Evolutionary conservation across 805 yeast species (phyloP).

Genomic region (Saccharomycopsis javanensis): DNA sequence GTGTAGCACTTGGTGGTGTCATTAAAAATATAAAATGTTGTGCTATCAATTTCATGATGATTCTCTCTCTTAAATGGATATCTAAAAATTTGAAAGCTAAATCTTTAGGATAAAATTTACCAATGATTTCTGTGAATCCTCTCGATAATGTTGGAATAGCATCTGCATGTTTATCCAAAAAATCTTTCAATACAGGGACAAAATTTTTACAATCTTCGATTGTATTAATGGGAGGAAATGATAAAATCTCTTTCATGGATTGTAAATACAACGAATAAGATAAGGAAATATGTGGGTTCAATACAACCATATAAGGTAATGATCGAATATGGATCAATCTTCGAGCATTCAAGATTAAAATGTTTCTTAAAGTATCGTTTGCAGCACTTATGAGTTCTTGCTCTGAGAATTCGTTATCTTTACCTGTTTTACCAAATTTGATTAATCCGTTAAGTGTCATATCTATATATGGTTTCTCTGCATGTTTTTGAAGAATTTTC

Average conservation of each 20-base stretch:
- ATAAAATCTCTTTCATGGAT: constrained; percentile 47
- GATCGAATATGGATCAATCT: constrained; percentile 60
- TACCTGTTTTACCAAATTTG: constrained; percentile 30
- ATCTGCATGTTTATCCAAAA: constrained; percentile 72
- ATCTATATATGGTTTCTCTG: constrained; percentile 42
- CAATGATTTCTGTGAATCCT: constrained; percentile 65
- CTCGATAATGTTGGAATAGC: constrained; percentile 72
- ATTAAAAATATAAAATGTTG: constrained; percentile 74
- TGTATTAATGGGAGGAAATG: constrained; percentile 35
- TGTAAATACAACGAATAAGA: constrained; percentile 65
- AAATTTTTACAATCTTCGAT: constrained; percentile 46
- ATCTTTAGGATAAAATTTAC: constrained; percentile 34
- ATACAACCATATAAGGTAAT: constrained; percentile 73
- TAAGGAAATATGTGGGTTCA: constrained; percentile 79
- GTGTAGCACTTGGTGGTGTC: constrained; percentile 34
- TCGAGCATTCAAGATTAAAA: constrained; percentile 57
- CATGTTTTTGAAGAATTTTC: constrained; percentile 46
- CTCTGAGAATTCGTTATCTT: constrained; percentile 24
- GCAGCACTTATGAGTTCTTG: constrained; percentile 32
- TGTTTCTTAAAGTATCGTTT: constrained; percentile 44
- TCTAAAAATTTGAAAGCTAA: constrained; percentile 58
- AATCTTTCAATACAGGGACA: constrained; percentile 41
- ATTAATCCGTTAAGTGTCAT: constrained; percentile 44
- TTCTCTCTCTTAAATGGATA: constrained; percentile 70
- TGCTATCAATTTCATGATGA: constrained; percentile 76